Conservation (phyloP, 139 green algal species). For the Chlorella sorokiniana region DNA sequence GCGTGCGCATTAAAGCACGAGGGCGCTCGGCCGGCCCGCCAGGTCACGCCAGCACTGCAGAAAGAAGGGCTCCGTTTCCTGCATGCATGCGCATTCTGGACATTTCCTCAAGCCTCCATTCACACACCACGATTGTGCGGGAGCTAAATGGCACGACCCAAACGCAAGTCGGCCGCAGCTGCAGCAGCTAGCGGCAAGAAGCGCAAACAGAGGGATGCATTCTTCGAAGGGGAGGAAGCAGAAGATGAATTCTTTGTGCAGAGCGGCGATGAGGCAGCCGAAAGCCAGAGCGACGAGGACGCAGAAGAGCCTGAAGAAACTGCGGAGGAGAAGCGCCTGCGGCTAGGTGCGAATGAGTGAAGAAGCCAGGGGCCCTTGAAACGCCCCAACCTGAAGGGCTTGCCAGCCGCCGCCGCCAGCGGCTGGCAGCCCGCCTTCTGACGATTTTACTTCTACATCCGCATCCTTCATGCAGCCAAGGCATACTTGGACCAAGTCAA, state of each 20-base stretch:
- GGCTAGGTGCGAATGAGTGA: constrained; percentile 57
- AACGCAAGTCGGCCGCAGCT: not conserved
- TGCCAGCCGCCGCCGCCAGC: not conserved
- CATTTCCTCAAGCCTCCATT: not conserved
- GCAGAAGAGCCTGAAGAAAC: constrained; percentile 69
- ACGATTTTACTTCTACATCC: not conserved
- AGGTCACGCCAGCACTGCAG: no score
- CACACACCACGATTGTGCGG: not conserved
- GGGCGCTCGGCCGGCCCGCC: no score
- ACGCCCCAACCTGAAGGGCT: not conserved
- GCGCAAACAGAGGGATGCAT: constrained; percentile 41
- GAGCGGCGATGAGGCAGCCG: constrained; percentile 49
- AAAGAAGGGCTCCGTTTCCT: no score
- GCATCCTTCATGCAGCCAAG: constrained; percentile 64
- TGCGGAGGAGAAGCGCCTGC: constrained; percentile 81
- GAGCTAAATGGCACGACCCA: not conserved
- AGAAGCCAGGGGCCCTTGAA: not conserved
- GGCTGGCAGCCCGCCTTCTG: not conserved
- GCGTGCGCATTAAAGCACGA: no score
- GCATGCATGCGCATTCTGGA: not conserved
- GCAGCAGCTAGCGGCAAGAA: constrained; percentile 27
- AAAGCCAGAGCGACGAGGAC: constrained; percentile 46
- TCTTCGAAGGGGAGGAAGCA: constrained; percentile 48
- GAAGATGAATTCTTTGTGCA: constrained; percentile 46
- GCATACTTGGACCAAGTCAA: constrained; percentile 70